Base-by-base conservation (phyloP, 495 filamentous ascomycete species). In the Hyphodiscus hymeniophilus region DNA sequence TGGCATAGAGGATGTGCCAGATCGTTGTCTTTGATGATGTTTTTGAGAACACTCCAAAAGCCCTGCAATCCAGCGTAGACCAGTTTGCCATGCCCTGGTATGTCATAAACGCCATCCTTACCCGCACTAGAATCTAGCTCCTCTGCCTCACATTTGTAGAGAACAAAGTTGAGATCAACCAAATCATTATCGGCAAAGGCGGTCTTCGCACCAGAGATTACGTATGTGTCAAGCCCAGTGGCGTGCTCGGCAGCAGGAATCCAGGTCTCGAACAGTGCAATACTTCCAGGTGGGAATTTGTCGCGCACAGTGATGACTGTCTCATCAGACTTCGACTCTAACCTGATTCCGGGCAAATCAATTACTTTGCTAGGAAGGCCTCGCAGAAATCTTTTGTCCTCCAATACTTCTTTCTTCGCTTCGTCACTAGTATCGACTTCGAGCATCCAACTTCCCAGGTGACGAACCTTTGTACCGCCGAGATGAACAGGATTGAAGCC, bases 1-100 rank as follows among this genome's bases (percentile, higher is more conserved):
- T 95, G 80, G 61, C 91, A 96, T 2, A 99, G 69, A 6, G 94
- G 85, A 60, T 97, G 94, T 6, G 85, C 92, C 7, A 99, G 76
- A 62, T 99, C 74, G 59, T 99, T 99, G 48, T 92, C 80, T 32
- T 71, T 75, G 65, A 96, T 87, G 52, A 97, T 80, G 49, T 84
- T 72, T 54, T 86, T 83, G 33, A 99, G 71, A 6, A 94, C 71
- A 62, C 89, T 96, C 92, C 90, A 96, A 92, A 92, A 99, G 12
- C 94, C 94, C 63, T 99, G 94, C 22, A 99, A 75, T 38, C 94
- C 94, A 47, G 94, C 90, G 64, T 99, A 99, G 15, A 96, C 87
- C 34, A 95, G 72, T 39, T 84, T 73, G 3, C 90, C 94, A 57
- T 85, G 68, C 0, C 81, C 79, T 8, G 94, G 92, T 52, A 99